Conservation (phyloP, 805 yeast species). For the Hanseniaspora lindneri region DNA sequence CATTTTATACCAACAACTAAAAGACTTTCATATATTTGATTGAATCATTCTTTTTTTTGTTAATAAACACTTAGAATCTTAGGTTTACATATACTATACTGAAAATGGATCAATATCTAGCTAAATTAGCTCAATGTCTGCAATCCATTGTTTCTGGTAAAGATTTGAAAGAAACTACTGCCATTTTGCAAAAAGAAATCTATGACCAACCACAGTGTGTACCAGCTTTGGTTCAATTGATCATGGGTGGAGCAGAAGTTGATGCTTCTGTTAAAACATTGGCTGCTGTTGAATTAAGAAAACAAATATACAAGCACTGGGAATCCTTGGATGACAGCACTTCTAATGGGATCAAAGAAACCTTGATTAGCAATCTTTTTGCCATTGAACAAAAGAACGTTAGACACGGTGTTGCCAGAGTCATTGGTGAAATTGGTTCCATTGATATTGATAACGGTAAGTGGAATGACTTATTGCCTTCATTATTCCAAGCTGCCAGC, state of each 20-base stretch:
- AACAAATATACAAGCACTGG: constrained; percentile 69
- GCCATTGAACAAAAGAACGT: constrained; percentile 50
- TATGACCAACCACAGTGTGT: constrained; percentile 60
- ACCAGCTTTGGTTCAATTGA: constrained; percentile 71
- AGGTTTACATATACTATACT: neutral
- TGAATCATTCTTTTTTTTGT: too few relatives aligned
- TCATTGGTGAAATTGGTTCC: constrained; percentile 74
- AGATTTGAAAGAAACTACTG: constrained; percentile 73
- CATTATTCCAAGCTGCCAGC: constrained; percentile 55
- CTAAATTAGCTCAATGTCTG: constrained; percentile 67
- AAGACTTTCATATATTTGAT: too few relatives aligned
- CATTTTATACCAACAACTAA: too few relatives aligned
- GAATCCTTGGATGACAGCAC: constrained; percentile 32
- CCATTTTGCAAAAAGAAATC: constrained; percentile 57
- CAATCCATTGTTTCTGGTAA: constrained; percentile 61
- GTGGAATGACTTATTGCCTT: constrained; percentile 71
- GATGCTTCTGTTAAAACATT: constrained; percentile 43
- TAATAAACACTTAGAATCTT: neutral
- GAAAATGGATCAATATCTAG: constrained; percentile 55
- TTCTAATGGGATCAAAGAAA: constrained; percentile 51
- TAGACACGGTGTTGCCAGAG: constrained; percentile 82
- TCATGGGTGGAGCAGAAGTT: constrained; percentile 60
- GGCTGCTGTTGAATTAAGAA: constrained; percentile 94
- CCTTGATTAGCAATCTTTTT: constrained; percentile 60
- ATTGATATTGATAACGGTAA: constrained; percentile 52